Percentiles rank a stretch among this genome's conserved stretches.
phyloP scores from a whole-genome alignment of 2,329 filamentous ascomycete genomes.

The Massarina eburnea region DNA sequence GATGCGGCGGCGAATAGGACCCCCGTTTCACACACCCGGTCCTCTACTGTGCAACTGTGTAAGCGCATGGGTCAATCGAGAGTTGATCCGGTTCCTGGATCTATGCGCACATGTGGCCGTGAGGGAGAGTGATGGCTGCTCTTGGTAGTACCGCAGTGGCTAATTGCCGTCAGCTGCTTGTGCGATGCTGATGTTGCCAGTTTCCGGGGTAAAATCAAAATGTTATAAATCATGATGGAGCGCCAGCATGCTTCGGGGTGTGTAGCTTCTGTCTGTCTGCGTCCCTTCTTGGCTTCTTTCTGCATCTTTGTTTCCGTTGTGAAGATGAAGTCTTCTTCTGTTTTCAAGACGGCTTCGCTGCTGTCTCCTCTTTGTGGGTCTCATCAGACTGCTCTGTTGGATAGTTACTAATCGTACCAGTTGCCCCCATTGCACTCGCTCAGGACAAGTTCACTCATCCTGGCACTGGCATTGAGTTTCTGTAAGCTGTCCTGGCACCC shows the following conservation, averaged over 20 bases:
- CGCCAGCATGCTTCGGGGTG: conserved; percentile 22
- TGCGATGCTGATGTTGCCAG: conserved; percentile 9
- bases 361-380: conserved; percentile 38
- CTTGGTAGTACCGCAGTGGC: conserved; percentile 15
- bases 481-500: conserved; percentile 12
- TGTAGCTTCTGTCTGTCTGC: conserved; percentile 28
- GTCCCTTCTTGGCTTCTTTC: conserved; percentile 11
- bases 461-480: conserved; percentile 36
- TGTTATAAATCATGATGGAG: conserved; percentile 30
- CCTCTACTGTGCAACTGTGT: conserved; percentile 18
- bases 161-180: conserved; percentile 22
- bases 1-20: conserved; percentile 26
- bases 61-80: conserved; percentile 12
- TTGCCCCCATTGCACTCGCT: conserved; percentile 28
- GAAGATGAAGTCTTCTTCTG: conserved; percentile 38
- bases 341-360: conserved; percentile 41
- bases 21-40: conserved; percentile 28
- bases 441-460: conserved; percentile 35
- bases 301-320: conserved; percentile 16
- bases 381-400: conserved; percentile 2
- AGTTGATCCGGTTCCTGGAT: conserved; percentile 32
- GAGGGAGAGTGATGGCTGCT: conserved; percentile 10
- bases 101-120: conserved; percentile 19
- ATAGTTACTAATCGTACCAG: conserved; percentile 16
- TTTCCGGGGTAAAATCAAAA: conserved; percentile 22